phyloP scores from a whole-genome alignment of 257 asterid genomes.

The Coffea eugenioides region DNA sequence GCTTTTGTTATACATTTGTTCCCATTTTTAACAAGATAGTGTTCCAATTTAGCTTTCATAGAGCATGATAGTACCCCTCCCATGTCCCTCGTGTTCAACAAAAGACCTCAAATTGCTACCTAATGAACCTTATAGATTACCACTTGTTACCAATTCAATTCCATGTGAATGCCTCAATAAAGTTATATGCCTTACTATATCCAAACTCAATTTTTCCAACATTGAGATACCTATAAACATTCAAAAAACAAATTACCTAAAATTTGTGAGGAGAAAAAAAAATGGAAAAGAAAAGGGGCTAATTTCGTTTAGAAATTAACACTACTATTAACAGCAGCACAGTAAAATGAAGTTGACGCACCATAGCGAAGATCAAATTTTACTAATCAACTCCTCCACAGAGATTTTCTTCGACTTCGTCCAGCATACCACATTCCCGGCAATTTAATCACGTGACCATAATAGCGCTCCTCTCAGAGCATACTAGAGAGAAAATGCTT shows the following conservation, averaged over 20 bases:
- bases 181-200: too few species aligned
- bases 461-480: background rate
- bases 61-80: background rate
- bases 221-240: background rate
- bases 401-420: slow-evolving; percentile 13
- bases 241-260: background rate
- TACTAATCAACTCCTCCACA: slow-evolving; percentile 16
- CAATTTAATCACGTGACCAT: slow-evolving; percentile 9
- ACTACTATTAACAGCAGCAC: slow-evolving; percentile 7
- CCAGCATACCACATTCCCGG: background rate
- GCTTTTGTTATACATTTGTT: background rate
- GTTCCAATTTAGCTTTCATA: background rate
- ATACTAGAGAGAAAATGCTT: background rate
- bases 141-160: background rate
- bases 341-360: slow-evolving; percentile 19
- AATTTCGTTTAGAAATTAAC: background rate
- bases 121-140: background rate
- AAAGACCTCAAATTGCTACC: background rate
- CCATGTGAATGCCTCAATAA: background rate
- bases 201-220: too few species aligned
- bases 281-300: too few species aligned
- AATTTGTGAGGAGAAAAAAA: background rate
- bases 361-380: slow-evolving; percentile 46
- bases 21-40: background rate
- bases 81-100: too few species aligned